phyloP scores from a whole-genome alignment of 2,329 filamentous ascomycete genomes.

The Talaromyces sp. region DNA sequence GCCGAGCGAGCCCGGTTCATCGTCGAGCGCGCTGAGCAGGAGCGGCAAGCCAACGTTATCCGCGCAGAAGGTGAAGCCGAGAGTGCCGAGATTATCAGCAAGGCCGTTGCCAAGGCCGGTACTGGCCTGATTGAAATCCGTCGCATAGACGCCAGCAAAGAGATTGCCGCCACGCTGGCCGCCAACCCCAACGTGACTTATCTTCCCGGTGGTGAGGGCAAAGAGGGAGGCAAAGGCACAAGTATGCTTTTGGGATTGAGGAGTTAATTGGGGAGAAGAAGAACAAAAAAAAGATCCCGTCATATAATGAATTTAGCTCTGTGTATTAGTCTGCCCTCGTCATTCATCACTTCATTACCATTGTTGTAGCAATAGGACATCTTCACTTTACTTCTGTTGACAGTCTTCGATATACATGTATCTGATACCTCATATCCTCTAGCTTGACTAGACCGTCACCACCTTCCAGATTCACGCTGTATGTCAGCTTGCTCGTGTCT shows the following conservation, averaged over 20 bases:
- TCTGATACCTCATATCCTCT: constrained; percentile 93
- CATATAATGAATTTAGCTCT: constrained; percentile 17
- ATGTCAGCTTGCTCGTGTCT: constrained; percentile 54
- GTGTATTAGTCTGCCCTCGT: constrained; percentile 10
- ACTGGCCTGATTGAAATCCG: constrained; percentile 93
- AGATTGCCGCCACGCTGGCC: constrained; percentile 86
- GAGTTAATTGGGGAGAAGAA: constrained; percentile 28
- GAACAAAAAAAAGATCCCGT: constrained; percentile 15
- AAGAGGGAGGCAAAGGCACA: constrained; percentile 56
- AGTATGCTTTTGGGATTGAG: constrained; percentile 64
- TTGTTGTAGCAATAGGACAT: constrained; percentile 13
- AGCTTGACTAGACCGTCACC: constrained; percentile 71
- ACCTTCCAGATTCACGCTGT: constrained; percentile 55
- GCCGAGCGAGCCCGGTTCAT: constrained; percentile 96
- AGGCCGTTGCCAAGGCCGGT: constrained; percentile 85
- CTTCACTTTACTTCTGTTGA: constrained; percentile 7
- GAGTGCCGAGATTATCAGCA: constrained; percentile 90
- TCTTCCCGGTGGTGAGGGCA: constrained; percentile 62
- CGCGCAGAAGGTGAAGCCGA: constrained; percentile 96
- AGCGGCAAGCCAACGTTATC: constrained; percentile 97
- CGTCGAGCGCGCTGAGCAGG: constrained; percentile 97
- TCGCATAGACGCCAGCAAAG: constrained; percentile 92
- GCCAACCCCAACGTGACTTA: constrained; percentile 95
- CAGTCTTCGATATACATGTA: constrained; percentile 66
- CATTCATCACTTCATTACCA: constrained; percentile 7